A percentile compares a stretch with the other conserved stretches of the same genome.
Conservation (phyloP, 805 yeast species). For the Metschnikowia colocasiae region DNA sequence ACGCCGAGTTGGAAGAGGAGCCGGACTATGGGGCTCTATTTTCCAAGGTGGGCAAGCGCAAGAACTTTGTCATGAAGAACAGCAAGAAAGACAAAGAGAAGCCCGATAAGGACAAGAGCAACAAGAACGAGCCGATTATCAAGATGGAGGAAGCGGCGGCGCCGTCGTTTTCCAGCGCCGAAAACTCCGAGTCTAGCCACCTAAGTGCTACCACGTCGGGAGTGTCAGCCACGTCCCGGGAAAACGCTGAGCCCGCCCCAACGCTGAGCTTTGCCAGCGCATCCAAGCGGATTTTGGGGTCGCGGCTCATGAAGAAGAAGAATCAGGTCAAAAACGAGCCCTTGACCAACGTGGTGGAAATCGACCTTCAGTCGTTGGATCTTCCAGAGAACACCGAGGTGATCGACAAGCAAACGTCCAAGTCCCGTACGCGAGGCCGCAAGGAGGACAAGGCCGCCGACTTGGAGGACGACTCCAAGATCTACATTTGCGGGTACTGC, state of each 20-base stretch:
- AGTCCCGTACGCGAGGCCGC: conserved; percentile 50
- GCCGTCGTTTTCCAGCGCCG: conserved; percentile 15
- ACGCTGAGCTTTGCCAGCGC: conserved; percentile 29
- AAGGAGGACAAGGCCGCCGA: conserved; percentile 62
- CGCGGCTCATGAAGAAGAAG: conserved; percentile 35
- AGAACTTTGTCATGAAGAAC: conserved; percentile 25
- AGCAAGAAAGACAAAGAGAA: conserved; percentile 16
- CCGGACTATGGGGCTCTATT: conserved; percentile 45
- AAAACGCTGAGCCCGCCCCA: not conserved
- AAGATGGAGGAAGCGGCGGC: not conserved
- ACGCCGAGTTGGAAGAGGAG: conserved; percentile 15
- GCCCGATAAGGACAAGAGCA: not conserved
- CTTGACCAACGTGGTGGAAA: conserved; percentile 31
- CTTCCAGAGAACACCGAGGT: conserved; percentile 40
- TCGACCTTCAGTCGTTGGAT: conserved; percentile 37
- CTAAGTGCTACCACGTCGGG: conserved; percentile 10
- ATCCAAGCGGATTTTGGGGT: conserved; percentile 38
- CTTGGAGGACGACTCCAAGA: conserved; percentile 45
- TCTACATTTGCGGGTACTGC: conserved; percentile 62
- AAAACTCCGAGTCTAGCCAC: conserved; percentile 13
- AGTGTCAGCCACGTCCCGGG: not conserved
- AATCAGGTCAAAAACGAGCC: conserved; percentile 3
- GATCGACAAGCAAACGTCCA: conserved; percentile 28
- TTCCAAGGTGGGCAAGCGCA: conserved; percentile 41
- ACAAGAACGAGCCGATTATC: not conserved